Evolutionary conservation across 805 yeast species (phyloP).

Genomic region (Wickerhamomyces chambardii): DNA sequence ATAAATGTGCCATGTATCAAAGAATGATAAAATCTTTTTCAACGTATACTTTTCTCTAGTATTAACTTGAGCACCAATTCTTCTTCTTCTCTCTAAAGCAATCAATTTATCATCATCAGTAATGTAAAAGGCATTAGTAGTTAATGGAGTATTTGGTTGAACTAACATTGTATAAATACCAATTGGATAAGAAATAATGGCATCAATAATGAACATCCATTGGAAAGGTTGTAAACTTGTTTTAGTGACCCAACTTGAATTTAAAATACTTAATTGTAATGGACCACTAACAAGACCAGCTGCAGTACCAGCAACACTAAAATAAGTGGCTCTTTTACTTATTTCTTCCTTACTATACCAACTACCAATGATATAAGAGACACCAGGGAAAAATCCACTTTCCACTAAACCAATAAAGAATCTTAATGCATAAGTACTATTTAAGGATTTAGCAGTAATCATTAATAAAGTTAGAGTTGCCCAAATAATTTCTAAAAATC

Average conservation of each 20-base stretch:
- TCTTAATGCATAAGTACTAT: slow-evolving; percentile 17
- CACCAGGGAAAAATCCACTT: slow-evolving; percentile 35
- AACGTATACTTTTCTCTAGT: slow-evolving; percentile 28
- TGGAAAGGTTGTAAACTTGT: slow-evolving; percentile 21
- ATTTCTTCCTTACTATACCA: slow-evolving; percentile 21
- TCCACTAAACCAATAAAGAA: slow-evolving; percentile 31
- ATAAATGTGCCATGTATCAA: slow-evolving; percentile 36
- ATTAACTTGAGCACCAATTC: slow-evolving; percentile 30
- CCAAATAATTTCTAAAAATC: slow-evolving; percentile 33
- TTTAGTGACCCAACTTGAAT: slow-evolving; percentile 2
- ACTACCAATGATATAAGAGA: slow-evolving; percentile 28
- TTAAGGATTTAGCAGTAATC: slow-evolving; percentile 12
- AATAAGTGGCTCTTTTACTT: slow-evolving; percentile 20
- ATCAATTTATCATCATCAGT: slow-evolving; percentile 28
- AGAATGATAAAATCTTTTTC: slow-evolving; percentile 26
- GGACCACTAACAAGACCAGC: slow-evolving; percentile 26
- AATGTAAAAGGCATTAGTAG: slow-evolving; percentile 28
- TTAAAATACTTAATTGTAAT: slow-evolving; percentile 20
- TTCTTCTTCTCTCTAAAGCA: slow-evolving; percentile 33
- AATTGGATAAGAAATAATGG: slow-evolving; percentile 27
- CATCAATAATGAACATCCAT: slow-evolving; percentile 34
- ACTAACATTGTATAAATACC: slow-evolving; percentile 29
- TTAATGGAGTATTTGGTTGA: slow-evolving; percentile 32
- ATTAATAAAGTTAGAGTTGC: slow-evolving; percentile 24
- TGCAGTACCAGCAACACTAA: slow-evolving; percentile 20